Evolutionary conservation across 2,329 filamentous ascomycete species (phyloP).

Genomic region (Aspergillus terreus): DNA sequence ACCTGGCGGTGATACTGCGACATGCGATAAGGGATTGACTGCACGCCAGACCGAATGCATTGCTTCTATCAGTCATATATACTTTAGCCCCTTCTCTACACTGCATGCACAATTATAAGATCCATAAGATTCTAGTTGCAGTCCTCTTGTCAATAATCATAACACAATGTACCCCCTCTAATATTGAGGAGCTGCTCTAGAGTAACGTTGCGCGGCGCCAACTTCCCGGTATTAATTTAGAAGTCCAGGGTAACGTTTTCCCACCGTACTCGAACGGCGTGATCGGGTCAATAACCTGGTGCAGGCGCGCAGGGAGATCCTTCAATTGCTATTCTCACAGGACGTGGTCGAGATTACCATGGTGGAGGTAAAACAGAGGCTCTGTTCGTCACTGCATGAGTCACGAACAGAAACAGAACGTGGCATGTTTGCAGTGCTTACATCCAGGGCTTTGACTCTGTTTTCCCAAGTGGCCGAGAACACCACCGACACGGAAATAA

Average conservation of each 20-base stretch:
- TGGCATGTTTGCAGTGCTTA: background rate
- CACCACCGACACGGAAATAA: slow-evolving; percentile 14
- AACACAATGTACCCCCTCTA: slow-evolving; percentile 7
- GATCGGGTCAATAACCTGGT: slow-evolving; percentile 34
- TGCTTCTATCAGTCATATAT: too few species aligned
- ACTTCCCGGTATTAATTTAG: slow-evolving; percentile 13
- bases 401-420: background rate
- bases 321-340: slow-evolving; percentile 33
- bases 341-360: slow-evolving; percentile 34
- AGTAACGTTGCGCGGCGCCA: slow-evolving; percentile 10
- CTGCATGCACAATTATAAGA: too few species aligned
- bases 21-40: too few species aligned
- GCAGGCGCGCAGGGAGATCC: slow-evolving; percentile 25
- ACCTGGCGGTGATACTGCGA: too few species aligned
- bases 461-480: slow-evolving; percentile 15
- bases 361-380: slow-evolving; percentile 38
- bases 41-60: too few species aligned
- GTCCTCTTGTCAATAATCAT: slow-evolving; percentile 3
- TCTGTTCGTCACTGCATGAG: slow-evolving; percentile 9
- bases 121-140: too few species aligned
- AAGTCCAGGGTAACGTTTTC: slow-evolving; percentile 15
- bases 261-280: slow-evolving; percentile 17
- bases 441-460: slow-evolving; percentile 14
- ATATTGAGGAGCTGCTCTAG: slow-evolving; percentile 12
- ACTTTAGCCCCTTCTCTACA: too few species aligned